phyloP scores from a whole-genome alignment of 208 protist species.

The Leishmania major region DNA sequence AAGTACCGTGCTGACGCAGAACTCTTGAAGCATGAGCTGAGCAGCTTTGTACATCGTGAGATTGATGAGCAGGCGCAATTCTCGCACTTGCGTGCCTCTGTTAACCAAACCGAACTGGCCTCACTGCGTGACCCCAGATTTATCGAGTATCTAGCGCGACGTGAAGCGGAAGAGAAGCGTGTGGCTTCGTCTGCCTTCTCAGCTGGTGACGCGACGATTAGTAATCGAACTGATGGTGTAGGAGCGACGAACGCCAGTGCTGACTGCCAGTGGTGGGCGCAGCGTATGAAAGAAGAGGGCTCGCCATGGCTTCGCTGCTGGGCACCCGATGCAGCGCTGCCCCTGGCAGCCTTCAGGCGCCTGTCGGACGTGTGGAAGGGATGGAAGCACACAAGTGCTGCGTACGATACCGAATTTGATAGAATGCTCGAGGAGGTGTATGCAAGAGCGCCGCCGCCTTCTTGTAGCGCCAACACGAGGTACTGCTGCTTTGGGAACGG shows the following conservation, averaged over 20 bases:
- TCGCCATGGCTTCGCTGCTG: constrained; percentile 4
- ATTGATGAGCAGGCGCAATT: constrained; percentile 27
- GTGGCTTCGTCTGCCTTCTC: not conserved
- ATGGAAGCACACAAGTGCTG: constrained; percentile 9
- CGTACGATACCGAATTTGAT: constrained; percentile 3
- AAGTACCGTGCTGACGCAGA: constrained; percentile 10
- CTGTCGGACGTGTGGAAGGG: constrained; percentile 17
- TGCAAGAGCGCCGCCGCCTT: not conserved
- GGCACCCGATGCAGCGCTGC: constrained; percentile 18
- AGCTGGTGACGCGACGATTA: not conserved
- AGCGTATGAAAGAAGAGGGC: not conserved
- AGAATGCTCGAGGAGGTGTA: constrained; percentile 7
- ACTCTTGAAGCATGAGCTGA: constrained; percentile 8
- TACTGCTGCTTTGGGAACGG: constrained; percentile 30
- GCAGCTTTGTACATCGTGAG: constrained; percentile 21
- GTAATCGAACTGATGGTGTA: not conserved
- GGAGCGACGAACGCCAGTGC: not conserved
- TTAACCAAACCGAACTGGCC: constrained; percentile 15
- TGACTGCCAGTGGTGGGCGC: constrained; percentile 2
- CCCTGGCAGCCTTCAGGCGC: not conserved
- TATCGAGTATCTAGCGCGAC: constrained; percentile 12
- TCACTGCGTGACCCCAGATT: constrained; percentile 13
- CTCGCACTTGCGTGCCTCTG: constrained; percentile 18
- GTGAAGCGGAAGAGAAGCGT: not conserved
- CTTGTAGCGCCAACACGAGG: not conserved